Evolutionary conservation across 768 basidiomycete genomes (phyloP), one percentile per base, ranked within the genome.

Genomic region (Xerocomellus chrysenteron): DNA sequence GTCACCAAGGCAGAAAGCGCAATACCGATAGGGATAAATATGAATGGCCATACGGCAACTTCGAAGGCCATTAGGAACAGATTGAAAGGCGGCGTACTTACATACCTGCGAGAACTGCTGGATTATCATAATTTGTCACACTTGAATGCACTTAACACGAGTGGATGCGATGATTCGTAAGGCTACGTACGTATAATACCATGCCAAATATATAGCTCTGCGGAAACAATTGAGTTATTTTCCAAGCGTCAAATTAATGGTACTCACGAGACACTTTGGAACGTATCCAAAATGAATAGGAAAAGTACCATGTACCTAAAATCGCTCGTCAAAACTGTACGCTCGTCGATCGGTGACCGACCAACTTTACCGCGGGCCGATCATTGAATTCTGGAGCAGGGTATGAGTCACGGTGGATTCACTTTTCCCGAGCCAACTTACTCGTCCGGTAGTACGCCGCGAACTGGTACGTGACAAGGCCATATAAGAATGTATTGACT

Each of bases 1-100:
- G 81, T 80, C 16, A 82, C 68, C 26, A 82, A 65, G 0, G 81
- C 81, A n/a, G 78, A 75, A 6, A 80, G 62, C 0, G 78, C 69
- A 6, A 76, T 80, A 11, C 75, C 78, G 17, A 75, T 67, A 3
- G 82, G 78, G 0, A 80, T 82, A 53, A 82, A 80, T 1, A 79
- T 76, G 46, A 81, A 79, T 2, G 76, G 78, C 80, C 81, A 83
- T 19, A 65, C 68, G 47, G 75, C 74, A 39, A 64, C 79, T 80
- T 60, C 3, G 47, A 57, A 2, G 4, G 35, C 9, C 13, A 14
- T 60, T n/a, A 56, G 39, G 1, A 40, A 3, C 4, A 17, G 48
- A 33, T 14, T 3, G 4, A 35, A 33, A 17, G 5, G 13, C 1
- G 12, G 9, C n/a, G 39, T 3, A 10, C 3, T 12, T 13, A 33